Evolutionary conservation across 768 basidiomycete species (phyloP).

Genomic region (Cytidiella melzeri): DNA sequence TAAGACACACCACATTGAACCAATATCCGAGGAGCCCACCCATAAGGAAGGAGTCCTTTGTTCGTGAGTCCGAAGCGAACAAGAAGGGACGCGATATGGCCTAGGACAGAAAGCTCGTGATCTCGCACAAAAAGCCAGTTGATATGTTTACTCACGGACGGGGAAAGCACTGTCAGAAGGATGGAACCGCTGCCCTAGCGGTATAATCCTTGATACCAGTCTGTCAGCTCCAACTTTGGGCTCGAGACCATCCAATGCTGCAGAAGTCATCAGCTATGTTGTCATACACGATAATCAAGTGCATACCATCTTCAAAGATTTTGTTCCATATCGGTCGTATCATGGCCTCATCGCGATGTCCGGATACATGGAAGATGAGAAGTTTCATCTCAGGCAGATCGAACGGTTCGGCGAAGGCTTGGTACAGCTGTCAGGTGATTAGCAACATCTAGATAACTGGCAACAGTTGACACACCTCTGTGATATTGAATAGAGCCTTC

Average conservation of each 20-base stretch:
- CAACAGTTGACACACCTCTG: conserved; percentile 53
- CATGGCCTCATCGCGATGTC: conserved; percentile 80
- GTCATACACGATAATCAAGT: background rate
- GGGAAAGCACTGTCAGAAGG: conserved; percentile 91
- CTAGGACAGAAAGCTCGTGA: conserved; percentile 33
- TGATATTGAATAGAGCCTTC: conserved; percentile 66
- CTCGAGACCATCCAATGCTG: conserved; percentile 54
- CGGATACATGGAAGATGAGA: conserved; percentile 88
- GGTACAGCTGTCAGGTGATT: conserved; percentile 58
- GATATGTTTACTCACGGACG: conserved; percentile 61
- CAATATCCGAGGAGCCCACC: conserved; percentile 80
- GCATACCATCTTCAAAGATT: conserved; percentile 74
- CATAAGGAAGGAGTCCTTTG: conserved; percentile 51
- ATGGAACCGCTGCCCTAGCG: conserved; percentile 80
- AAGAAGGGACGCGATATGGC: conserved; percentile 67
- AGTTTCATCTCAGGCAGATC: conserved; percentile 80
- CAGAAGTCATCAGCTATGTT: too few relatives aligned
- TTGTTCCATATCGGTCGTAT: conserved; percentile 85
- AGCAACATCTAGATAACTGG: background rate
- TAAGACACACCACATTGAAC: conserved; percentile 78
- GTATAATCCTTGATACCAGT: conserved; percentile 57
- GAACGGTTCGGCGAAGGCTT: conserved; percentile 82
- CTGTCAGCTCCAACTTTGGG: conserved; percentile 51
- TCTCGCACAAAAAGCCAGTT: background rate
- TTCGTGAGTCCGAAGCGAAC: conserved; percentile 67